A percentile compares a stretch with the other conserved stretches of the same genome.
Evolutionary conservation across 352 stramenopile species (phyloP).

Genomic region (Phytophthora pluvialis): DNA sequence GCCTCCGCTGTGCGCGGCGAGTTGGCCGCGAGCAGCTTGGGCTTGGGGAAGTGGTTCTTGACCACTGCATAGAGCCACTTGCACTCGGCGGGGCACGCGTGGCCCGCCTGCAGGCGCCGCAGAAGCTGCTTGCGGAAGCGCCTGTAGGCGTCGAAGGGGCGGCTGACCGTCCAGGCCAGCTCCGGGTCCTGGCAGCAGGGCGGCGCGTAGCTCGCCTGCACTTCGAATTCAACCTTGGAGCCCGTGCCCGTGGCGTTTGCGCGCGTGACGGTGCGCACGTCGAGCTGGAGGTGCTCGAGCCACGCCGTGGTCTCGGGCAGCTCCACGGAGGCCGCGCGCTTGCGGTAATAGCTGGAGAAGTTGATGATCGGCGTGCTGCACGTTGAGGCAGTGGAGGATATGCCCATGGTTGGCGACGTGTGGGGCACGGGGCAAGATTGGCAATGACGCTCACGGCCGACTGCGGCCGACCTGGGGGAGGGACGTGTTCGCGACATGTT

Average conservation of each 20-base stretch:
- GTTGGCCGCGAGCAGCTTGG: constrained; percentile 35
- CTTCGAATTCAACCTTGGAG: constrained; percentile 30
- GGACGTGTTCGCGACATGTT: constrained; percentile 12
- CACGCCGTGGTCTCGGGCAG: constrained; percentile 39
- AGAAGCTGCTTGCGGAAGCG: constrained; percentile 49
- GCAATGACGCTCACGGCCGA: constrained; percentile 11
- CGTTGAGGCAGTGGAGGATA: constrained; percentile 18
- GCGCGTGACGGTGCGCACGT: constrained; percentile 21
- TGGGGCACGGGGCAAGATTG: constrained; percentile 1
- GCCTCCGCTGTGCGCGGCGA: constrained; percentile 33
- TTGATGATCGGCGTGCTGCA: constrained; percentile 39
- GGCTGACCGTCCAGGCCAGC: constrained; percentile 36
- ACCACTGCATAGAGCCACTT: constrained; percentile 44
- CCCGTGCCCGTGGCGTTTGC: not conserved
- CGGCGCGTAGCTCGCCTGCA: constrained; percentile 34
- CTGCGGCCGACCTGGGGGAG: constrained; percentile 5
- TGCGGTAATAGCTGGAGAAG: constrained; percentile 39
- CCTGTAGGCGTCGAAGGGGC: constrained; percentile 49
- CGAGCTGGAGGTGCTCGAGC: constrained; percentile 38
- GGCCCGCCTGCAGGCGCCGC: constrained; percentile 23
- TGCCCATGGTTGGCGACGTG: constrained; percentile 33
- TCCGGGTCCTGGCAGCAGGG: constrained; percentile 22
- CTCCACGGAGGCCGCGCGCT: constrained; percentile 37
- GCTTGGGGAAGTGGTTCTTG: constrained; percentile 47
- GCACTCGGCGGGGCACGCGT: constrained; percentile 42